A percentile compares a stretch with the other conserved stretches of the same genome.
Evolutionary conservation across 441 rosid species (phyloP).

Genomic region (Brassica balearica): DNA sequence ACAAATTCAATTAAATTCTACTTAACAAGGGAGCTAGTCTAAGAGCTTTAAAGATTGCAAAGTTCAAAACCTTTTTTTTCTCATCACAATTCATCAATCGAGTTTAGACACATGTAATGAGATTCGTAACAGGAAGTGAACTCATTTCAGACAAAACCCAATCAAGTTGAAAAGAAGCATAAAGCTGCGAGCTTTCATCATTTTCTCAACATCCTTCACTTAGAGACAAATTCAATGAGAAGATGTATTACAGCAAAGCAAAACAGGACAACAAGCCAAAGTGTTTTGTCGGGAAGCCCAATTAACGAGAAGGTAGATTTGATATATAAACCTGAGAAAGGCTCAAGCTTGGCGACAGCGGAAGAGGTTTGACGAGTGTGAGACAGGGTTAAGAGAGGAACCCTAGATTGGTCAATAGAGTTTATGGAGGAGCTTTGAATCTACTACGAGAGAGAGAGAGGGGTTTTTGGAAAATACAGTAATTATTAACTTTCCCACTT

Average conservation of each 20-base stretch:
- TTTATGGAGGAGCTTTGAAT: conserved; percentile 30
- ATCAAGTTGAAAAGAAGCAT: neutral
- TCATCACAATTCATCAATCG: too few relatives aligned
- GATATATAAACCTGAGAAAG: conserved; percentile 28
- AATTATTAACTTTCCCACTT: conserved; percentile 1
- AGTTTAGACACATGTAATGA: conserved; percentile 27
- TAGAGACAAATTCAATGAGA: conserved; percentile 15
- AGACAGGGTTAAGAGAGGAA: conserved; percentile 33
- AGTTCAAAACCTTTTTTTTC: neutral
- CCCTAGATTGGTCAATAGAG: conserved; percentile 43
- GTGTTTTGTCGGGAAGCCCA: conserved; percentile 29
- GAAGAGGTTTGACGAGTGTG: conserved; percentile 31
- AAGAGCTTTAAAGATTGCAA: conserved; percentile 7
- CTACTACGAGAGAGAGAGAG: conserved; percentile 18
- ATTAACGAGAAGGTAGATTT: conserved; percentile 2
- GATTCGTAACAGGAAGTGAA: conserved; percentile 3
- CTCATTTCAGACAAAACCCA: conserved; percentile 20
- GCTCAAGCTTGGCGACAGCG: conserved; percentile 30
- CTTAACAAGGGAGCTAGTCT: conserved; percentile 12
- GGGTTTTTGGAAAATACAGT: conserved; percentile 23
- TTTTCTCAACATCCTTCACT: conserved; percentile 10
- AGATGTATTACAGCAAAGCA: conserved; percentile 16
- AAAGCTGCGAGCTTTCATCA: conserved; percentile 7
- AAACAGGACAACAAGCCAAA: conserved; percentile 29
- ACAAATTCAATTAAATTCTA: conserved; percentile 1